Conservation (phyloP, 495 filamentous ascomycete species). For the Aspergillus affinis region DNA sequence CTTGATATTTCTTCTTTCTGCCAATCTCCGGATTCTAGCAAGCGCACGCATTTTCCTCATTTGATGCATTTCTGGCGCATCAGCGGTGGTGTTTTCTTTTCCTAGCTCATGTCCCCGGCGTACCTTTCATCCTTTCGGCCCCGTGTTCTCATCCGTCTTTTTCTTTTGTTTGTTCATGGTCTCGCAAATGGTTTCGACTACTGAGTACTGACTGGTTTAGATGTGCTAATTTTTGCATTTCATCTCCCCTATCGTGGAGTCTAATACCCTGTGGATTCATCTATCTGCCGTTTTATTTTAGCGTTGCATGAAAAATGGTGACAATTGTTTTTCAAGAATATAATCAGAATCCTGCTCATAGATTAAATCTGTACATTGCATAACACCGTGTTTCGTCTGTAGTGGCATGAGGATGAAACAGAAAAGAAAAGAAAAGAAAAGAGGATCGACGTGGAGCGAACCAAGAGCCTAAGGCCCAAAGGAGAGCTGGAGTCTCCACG, state of each 20-base stretch:
- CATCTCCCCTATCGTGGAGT: not conserved
- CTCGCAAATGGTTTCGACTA: not conserved
- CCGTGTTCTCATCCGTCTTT: slow-evolving; percentile 1
- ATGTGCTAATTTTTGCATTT: not conserved
- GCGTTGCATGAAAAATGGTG: not conserved
- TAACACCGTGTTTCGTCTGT: not conserved
- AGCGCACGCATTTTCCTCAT: slow-evolving; percentile 7
- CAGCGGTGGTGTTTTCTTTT: slow-evolving; percentile 9
- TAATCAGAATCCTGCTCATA: not conserved
- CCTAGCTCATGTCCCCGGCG: not conserved
- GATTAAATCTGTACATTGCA: not conserved
- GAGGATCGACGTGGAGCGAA: not conserved
- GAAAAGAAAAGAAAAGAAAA: too few relatives aligned
- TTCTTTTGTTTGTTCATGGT: slow-evolving; percentile 8
- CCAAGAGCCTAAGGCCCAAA: not conserved
- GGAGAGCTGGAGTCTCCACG: not conserved
- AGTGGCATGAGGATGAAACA: not conserved
- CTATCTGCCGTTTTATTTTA: not conserved
- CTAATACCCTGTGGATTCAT: slow-evolving; percentile 9
- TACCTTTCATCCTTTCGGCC: not conserved
- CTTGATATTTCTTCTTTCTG: not conserved
- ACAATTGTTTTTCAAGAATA: not conserved
- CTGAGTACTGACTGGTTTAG: not conserved
- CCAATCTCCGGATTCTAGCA: slow-evolving; percentile 6
- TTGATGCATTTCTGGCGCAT: slow-evolving; percentile 15